These are phyloP conservation scores for Myxozyma neotropica DNA, from an alignment of 805 yeast genomes.

Conservation along the genomic window DNA sequence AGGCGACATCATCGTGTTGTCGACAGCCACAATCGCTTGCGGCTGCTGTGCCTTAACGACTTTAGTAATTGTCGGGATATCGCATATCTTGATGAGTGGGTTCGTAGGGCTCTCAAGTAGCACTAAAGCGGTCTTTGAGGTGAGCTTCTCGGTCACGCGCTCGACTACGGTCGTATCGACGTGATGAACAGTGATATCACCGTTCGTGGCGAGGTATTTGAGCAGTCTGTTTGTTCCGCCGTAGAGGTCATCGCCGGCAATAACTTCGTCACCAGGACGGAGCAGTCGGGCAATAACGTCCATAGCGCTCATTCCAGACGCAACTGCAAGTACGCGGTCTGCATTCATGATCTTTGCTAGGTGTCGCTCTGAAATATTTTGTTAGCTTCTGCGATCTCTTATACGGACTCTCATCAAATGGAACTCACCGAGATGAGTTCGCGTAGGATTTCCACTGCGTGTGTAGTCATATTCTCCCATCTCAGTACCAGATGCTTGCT, in stretches of 20 bases:
- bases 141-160: slow-evolving; percentile 59
- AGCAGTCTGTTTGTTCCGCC: slow-evolving; percentile 92
- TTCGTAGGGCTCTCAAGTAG: slow-evolving; percentile 91
- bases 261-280: slow-evolving; percentile 81
- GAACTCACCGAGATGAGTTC: slow-evolving; percentile 56
- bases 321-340: slow-evolving; percentile 74
- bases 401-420: background rate
- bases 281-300: slow-evolving; percentile 80
- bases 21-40: slow-evolving; percentile 74
- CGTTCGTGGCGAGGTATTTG: slow-evolving; percentile 66
- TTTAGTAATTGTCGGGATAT: slow-evolving; percentile 66
- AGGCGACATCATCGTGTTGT: slow-evolving; percentile 97
- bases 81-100: slow-evolving; percentile 86
- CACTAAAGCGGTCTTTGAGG: slow-evolving; percentile 67
- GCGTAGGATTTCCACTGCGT: slow-evolving; percentile 91
- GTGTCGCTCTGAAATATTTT: slow-evolving; percentile 57
- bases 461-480: slow-evolving; percentile 87
- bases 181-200: slow-evolving; percentile 68
- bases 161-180: slow-evolving; percentile 78
- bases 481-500: slow-evolving; percentile 68
- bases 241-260: slow-evolving; percentile 92
- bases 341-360: slow-evolving; percentile 78
- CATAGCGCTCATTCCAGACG: slow-evolving; percentile 90
- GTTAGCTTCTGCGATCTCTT: background rate
- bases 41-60: slow-evolving; percentile 71